Percentiles rank a stretch among this genome's conserved stretches.
Evolutionary conservation across 1,139 yeast genomes (phyloP).

Genomic region (Blastobotrys malaysiensis): DNA sequence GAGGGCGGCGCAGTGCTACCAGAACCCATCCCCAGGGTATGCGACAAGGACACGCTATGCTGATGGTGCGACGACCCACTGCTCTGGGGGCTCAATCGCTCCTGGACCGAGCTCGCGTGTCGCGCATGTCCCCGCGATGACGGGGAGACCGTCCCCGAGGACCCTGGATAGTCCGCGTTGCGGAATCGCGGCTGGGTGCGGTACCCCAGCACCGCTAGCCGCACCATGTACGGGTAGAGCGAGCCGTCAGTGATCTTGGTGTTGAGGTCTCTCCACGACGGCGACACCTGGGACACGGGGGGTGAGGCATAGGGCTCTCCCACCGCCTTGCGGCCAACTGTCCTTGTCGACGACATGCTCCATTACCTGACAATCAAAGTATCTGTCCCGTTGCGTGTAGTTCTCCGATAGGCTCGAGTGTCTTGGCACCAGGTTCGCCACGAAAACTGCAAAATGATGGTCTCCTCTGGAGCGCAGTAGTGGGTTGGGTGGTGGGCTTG

Average conservation of each 20-base stretch:
- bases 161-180: slow-evolving; percentile 3
- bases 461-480: neutral
- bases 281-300: slow-evolving; percentile 2
- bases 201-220: slow-evolving; percentile 32
- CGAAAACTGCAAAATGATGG: neutral
- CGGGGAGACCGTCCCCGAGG: slow-evolving; percentile 10
- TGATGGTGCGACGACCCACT: slow-evolving; percentile 3
- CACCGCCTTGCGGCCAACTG: neutral
- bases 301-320: neutral
- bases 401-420: no score
- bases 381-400: no score
- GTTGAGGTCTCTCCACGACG: slow-evolving; percentile 22
- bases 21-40: slow-evolving; percentile 3
- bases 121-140: slow-evolving; percentile 14
- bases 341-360: neutral
- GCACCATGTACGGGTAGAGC: slow-evolving; percentile 30
- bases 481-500: neutral
- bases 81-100: slow-evolving; percentile 7
- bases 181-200: slow-evolving; percentile 30
- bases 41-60: slow-evolving; percentile 2
- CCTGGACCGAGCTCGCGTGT: slow-evolving; percentile 12
- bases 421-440: no score
- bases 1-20: slow-evolving; percentile 15
- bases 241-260: slow-evolving; percentile 26
- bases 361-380: neutral